A percentile compares a stretch with the other conserved stretches of the same genome.
Evolutionary conservation across 441 rosid species (phyloP).

Genomic region (Gossypium trilobum): DNA sequence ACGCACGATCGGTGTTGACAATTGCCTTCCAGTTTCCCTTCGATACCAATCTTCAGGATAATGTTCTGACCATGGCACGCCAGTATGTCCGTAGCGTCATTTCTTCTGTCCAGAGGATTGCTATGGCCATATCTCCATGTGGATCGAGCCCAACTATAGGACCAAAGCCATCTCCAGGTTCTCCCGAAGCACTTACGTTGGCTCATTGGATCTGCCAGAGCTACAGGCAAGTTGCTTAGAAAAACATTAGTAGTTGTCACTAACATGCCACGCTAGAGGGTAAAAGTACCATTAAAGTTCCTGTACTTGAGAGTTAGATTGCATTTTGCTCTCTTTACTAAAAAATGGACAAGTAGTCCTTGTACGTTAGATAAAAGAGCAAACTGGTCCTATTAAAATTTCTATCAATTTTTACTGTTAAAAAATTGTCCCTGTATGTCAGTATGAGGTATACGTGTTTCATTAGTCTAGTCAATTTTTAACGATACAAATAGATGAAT

Average conservation of each 20-base stretch:
- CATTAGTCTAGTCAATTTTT: too few relatives aligned
- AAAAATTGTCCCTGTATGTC: too few relatives aligned
- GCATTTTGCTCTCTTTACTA: background rate
- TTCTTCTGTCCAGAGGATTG: conserved; percentile 88
- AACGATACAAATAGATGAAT: too few relatives aligned
- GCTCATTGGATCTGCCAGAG: conserved; percentile 87
- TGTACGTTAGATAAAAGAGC: too few relatives aligned
- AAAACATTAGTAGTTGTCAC: background rate
- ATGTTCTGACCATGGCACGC: conserved; percentile 90
- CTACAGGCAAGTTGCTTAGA: conserved; percentile 37
- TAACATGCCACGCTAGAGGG: background rate
- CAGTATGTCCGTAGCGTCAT: conserved; percentile 86
- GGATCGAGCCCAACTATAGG: conserved; percentile 56
- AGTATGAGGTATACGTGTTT: too few relatives aligned
- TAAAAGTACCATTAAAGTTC: too few relatives aligned
- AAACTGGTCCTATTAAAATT: too few relatives aligned
- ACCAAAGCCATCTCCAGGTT: conserved; percentile 58
- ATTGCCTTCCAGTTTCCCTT: conserved; percentile 96
- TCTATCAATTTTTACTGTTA: too few relatives aligned
- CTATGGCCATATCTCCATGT: conserved; percentile 85
- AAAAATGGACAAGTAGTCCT: too few relatives aligned
- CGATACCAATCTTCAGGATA: conserved; percentile 74
- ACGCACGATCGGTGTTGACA: conserved; percentile 75
- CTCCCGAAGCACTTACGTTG: conserved; percentile 81
- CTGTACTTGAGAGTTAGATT: too few relatives aligned